Conservation (phyloP, 305 asterid genomes). For the Fraxinus latifolia region DNA sequence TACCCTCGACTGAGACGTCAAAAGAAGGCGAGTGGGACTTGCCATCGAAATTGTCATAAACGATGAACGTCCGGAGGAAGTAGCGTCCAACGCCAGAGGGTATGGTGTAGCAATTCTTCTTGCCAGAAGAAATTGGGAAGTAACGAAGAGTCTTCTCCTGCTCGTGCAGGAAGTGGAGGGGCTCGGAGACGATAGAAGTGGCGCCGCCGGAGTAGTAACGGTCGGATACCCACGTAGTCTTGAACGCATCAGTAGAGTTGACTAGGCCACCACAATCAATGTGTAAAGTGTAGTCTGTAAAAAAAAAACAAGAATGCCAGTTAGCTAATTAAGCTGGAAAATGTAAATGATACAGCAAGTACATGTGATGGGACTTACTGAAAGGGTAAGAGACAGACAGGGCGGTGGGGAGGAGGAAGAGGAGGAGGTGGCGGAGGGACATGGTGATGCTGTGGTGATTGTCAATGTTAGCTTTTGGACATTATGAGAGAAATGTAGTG, state of each 20-base stretch:
- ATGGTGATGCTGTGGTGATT: conserved; percentile 33
- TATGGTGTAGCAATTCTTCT: conserved; percentile 77
- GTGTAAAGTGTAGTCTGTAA: conserved; percentile 57
- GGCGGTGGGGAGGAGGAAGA: conserved; percentile 27
- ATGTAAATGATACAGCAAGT: neutral
- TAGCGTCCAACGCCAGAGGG: conserved; percentile 46
- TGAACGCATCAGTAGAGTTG: conserved; percentile 67
- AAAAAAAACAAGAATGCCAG: neutral
- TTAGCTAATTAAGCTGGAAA: neutral
- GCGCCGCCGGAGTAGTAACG: conserved; percentile 77
- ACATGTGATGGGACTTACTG: conserved; percentile 38
- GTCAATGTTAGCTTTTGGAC: conserved; percentile 39
- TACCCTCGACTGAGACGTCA: conserved; percentile 88
- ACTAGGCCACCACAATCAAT: conserved; percentile 74
- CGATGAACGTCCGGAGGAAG: conserved; percentile 75
- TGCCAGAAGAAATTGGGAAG: conserved; percentile 77
- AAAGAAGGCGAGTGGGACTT: conserved; percentile 79
- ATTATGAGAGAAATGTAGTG: conserved; percentile 17
- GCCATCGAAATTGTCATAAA: conserved; percentile 85
- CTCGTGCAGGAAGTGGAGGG: conserved; percentile 58
- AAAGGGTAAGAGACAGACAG: conserved; percentile 42
- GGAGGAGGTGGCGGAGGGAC: conserved; percentile 34
- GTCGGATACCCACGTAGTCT: conserved; percentile 76
- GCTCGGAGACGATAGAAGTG: conserved; percentile 75
- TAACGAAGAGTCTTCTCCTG: conserved; percentile 82